Evolutionary conservation across 1,139 yeast species (phyloP).

Genomic region (Geotrichum reessii): DNA sequence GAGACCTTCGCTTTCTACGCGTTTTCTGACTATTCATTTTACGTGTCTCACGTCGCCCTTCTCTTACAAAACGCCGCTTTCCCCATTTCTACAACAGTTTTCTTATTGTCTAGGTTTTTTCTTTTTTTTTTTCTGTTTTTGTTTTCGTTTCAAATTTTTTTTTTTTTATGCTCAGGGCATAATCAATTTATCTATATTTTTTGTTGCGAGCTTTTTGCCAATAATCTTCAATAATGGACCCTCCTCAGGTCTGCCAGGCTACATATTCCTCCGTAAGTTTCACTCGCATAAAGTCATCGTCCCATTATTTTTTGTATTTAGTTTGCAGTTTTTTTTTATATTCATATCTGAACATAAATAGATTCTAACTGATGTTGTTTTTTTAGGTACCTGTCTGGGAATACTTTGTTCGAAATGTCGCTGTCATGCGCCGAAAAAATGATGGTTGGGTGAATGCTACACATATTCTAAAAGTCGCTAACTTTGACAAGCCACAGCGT

Average conservation of each 20-base stretch:
- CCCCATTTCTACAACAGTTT: not conserved
- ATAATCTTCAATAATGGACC: conserved; percentile 2
- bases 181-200: not conserved
- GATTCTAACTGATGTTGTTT: not conserved
- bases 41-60: not conserved
- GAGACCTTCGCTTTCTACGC: not conserved
- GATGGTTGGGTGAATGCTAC: conserved; percentile 99
- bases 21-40: not conserved
- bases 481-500: conserved; percentile 89
- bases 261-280: conserved; percentile 18
- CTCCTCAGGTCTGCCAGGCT: conserved; percentile 18
- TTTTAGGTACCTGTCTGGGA: conserved; percentile 75
- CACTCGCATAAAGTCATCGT: not conserved
- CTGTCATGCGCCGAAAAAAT: conserved; percentile 84
- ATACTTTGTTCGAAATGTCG: conserved; percentile 69
- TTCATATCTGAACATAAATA: too few relatives aligned
- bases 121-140: too few relatives aligned
- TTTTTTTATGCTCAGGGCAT: not conserved
- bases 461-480: conserved; percentile 88
- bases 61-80: not conserved
- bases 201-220: not conserved
- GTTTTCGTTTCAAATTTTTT: not conserved
- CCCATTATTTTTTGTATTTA: not conserved
- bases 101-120: too few relatives aligned
- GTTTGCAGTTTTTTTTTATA: not conserved